Percentiles rank a stretch among this genome's conserved stretches.
Evolutionary conservation across 331 rosid species (phyloP).

Genomic region (Malus hybrid): DNA sequence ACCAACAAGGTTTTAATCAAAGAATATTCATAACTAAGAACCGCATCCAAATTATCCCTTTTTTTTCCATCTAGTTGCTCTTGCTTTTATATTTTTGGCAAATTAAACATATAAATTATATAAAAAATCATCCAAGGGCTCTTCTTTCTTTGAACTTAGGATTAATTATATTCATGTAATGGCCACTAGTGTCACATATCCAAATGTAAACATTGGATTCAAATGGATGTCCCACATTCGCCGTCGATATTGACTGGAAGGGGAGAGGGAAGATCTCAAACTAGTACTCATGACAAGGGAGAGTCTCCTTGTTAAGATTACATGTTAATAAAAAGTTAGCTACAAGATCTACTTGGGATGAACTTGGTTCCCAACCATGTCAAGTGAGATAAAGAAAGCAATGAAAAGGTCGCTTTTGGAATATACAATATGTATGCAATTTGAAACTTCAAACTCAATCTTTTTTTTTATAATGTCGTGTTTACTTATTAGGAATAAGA

Average conservation of each 20-base stretch:
- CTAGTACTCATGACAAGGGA: constrained; percentile 51
- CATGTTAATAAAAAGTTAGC: constrained; percentile 61
- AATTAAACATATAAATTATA: not conserved
- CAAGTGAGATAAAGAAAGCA: constrained; percentile 13
- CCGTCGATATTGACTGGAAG: constrained; percentile 50
- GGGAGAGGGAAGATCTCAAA: constrained; percentile 22
- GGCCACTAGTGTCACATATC: constrained; percentile 57
- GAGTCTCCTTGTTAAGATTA: constrained; percentile 52
- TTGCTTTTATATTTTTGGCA: not conserved
- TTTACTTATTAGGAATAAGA: too few relatives aligned
- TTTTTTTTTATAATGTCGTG: not conserved
- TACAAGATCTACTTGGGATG: constrained; percentile 48
- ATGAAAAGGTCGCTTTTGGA: constrained; percentile 29
- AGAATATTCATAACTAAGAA: too few relatives aligned
- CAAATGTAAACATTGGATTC: constrained; percentile 39
- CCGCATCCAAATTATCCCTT: too few relatives aligned
- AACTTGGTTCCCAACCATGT: constrained; percentile 50
- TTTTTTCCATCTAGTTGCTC: not conserved
- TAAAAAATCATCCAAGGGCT: not conserved
- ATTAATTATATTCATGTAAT: constrained; percentile 30
- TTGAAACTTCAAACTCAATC: not conserved
- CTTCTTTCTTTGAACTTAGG: too few relatives aligned
- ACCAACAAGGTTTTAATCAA: too few relatives aligned
- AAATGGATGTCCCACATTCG: constrained; percentile 37
- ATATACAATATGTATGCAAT: constrained; percentile 10